Base-by-base conservation (phyloP, 2,329 filamentous ascomycete species). In the Fusarium denticulatum region DNA sequence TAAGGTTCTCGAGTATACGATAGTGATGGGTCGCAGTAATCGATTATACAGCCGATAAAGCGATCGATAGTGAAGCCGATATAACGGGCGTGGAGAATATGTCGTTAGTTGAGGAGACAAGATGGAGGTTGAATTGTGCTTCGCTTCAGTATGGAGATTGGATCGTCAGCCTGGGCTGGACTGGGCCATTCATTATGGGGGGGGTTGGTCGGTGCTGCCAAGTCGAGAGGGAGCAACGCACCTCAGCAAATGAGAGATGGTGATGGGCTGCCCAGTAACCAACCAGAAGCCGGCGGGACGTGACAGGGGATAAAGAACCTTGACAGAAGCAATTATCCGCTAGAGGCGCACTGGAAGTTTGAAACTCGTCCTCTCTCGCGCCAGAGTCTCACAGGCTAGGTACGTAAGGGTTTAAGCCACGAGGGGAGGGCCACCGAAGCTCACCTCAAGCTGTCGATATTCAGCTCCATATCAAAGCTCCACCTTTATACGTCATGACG, bases 141-240 rank as follows among this genome's bases (percentile, higher is more conserved):
- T 46, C 50, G 52, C 58, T 69, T 72, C 56, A 49, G 60, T 64
- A 76, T 72, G 61, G 73, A 75, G 69, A 75, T 74, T 71, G 64
- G 59, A 75, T 74, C 69, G 64, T 74, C 75, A 77, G 75, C 74
- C 70, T 72, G 64, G 47, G 67, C 67, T 69, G 71, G 70, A 47
- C 67, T 69, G 71, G 70, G 36, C 71, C 59, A 74, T 61, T 75
- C 59, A 72, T 61, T 75, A 73, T 49, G 56, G 75, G 73, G 72
- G 72, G 73, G 72, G 64, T 72, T 72, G 72, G 73, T 74, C 68
- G 75, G 71, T 75, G 74, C 73, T 78, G 74, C 70, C 67, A 67
- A 68, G 66, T 65, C 49, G 64, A 67, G 71, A 66, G 64, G 42
- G 46, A 67, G 57, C n/a, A 36, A 52, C 16, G n/a, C 47, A 39